Evolutionary conservation across 2,329 filamentous ascomycete species (phyloP), one percentile per base, ranked within the genome.

Genomic region (Alternaria sp.): DNA sequence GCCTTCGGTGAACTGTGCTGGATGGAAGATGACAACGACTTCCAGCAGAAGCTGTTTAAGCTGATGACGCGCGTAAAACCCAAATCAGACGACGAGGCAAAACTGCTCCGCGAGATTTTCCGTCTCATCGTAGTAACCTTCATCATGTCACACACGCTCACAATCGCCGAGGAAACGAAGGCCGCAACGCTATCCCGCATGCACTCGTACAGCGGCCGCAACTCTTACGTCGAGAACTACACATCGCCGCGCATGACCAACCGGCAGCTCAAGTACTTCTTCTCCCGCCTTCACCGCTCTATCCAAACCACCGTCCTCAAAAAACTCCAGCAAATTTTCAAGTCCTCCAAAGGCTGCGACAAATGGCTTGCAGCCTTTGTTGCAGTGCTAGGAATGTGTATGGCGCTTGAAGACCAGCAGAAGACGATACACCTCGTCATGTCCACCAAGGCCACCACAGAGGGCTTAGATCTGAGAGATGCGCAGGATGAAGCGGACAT

Each of bases 251-350:
- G 80, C 52, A 79, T 83, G 64, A 81, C 81, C 11, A 82, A 80
- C 53, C 77, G 79, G 13, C 81, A 83, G 60, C 74, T 83, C 14
- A 83, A 83, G 61, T 82, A 81, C 73, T 81, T 82, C 72, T 83
- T 82, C 71, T 71, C 71, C 13, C 66, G 77, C 23, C 71, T 83
- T 14, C 81, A 81, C 52, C 73, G 74, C 29, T 65, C 72, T 14
- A 79, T 80, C 48, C 79, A 80, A 64, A 68, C 73, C 21, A 72
- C 74, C 7, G 75, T 82, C 9, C 74, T 83, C 50, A 81, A 80
- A 58, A 80, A 79, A 60, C 73, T 81, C 14, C 80, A 83, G 60
- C 77, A 81, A 28, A 79, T 81, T 23, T 77, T 82, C 50, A 80
- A 80, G 60, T 76, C 74, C 6, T 77, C 70, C 40, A 78, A 77